Evolutionary conservation across 2,329 filamentous ascomycete species (phyloP).

Genomic region (Fusarium phyllophilum): DNA sequence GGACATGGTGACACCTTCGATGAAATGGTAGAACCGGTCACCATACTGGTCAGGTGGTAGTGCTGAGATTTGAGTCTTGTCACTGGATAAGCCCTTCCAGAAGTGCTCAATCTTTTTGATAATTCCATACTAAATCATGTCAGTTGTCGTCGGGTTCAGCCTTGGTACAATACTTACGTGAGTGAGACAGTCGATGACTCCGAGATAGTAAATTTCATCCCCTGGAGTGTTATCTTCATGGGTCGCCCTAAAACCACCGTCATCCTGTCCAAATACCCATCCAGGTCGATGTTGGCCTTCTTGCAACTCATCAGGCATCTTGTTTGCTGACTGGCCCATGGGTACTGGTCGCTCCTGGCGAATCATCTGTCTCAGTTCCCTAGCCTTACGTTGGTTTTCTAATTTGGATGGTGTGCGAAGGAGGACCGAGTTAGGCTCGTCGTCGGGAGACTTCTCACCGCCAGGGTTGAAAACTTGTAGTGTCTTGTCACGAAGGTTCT

Average conservation of each 20-base stretch:
- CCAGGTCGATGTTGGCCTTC: constrained; percentile 75
- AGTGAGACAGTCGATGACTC: constrained; percentile 97
- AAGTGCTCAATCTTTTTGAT: constrained; percentile 97
- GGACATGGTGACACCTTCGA: constrained; percentile 90
- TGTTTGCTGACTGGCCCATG: constrained; percentile 81
- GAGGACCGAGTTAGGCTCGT: constrained; percentile 73
- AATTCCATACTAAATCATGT: constrained; percentile 77
- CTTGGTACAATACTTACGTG: constrained; percentile 72
- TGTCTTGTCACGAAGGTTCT: constrained; percentile 90
- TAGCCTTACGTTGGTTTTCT: constrained; percentile 89
- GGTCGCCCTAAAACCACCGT: constrained; percentile 92
- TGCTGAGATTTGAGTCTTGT: constrained; percentile 89
- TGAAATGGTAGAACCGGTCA: constrained; percentile 92
- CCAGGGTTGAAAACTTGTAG: constrained; percentile 94
- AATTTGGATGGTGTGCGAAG: constrained; percentile 92
- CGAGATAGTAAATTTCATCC: constrained; percentile 96
- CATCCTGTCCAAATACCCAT: constrained; percentile 91
- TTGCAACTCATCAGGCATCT: constrained; percentile 90
- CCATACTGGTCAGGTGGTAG: constrained; percentile 91
- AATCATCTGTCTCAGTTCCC: constrained; percentile 90
- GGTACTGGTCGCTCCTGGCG: constrained; percentile 94
- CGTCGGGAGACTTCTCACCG: constrained; percentile 67
- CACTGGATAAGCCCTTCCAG: constrained; percentile 90
- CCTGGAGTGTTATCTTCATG: constrained; percentile 87
- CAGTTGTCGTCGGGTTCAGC: constrained; percentile 28